phyloP scores from a whole-genome alignment of 73 alveolate species.

The Tetrahymena thermophila region DNA sequence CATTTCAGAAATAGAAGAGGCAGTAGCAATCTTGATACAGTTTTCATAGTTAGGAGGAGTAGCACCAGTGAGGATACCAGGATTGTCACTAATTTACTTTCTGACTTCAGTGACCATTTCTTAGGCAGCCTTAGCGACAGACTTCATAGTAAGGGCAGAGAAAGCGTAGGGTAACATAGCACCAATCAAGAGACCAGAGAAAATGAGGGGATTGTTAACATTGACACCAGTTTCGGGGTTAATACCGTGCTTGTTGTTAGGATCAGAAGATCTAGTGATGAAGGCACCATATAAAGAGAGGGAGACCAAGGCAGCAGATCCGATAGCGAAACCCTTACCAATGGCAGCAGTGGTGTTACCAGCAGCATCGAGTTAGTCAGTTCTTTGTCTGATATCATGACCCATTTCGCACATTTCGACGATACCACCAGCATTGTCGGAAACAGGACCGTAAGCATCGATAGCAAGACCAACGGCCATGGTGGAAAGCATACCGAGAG shows the following conservation, averaged over 20 bases:
- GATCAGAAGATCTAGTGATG: constrained; percentile 52
- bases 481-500: constrained; percentile 75
- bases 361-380: constrained; percentile 69
- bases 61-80: constrained; percentile 43
- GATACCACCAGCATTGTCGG: constrained; percentile 79
- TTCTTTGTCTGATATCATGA: constrained; percentile 55
- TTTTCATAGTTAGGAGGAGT: constrained; percentile 52
- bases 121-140: constrained; percentile 72
- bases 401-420: constrained; percentile 67
- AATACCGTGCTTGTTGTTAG: constrained; percentile 4
- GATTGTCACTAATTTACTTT: constrained; percentile 25
- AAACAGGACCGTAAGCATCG: constrained; percentile 70
- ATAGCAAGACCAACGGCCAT: constrained; percentile 60
- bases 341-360: constrained; percentile 75
- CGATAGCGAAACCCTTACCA: constrained; percentile 71
- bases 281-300: constrained; percentile 70
- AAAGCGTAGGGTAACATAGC: constrained; percentile 88
- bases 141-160: constrained; percentile 72
- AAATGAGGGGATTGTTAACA: constrained; percentile 65
- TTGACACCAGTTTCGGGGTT: constrained; percentile 50
- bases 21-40: constrained; percentile 56
- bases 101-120: constrained; percentile 62
- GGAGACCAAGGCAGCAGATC: constrained; percentile 69
- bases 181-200: constrained; percentile 76
- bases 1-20: constrained; percentile 81